A percentile compares a stretch with the other conserved stretches of the same genome.
Conservation (phyloP, 2,329 filamentous ascomycete genomes). For the Alternaria arbusti region DNA sequence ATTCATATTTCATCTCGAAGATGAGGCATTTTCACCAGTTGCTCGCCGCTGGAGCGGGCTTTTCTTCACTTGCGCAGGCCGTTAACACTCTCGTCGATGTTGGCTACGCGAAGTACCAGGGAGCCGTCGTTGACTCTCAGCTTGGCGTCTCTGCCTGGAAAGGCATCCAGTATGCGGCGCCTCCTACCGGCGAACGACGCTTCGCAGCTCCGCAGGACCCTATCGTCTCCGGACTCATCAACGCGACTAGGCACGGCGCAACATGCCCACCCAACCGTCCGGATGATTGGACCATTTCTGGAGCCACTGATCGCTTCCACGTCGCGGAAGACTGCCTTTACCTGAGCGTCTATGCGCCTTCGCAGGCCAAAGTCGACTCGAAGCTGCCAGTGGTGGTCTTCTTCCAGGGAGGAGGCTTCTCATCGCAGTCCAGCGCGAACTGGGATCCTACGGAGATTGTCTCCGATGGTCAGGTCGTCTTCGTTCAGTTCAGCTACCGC, state of each 20-base stretch:
- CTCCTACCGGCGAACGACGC: constrained; percentile 69
- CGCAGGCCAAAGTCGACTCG: constrained; percentile 55
- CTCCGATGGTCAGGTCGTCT: constrained; percentile 66
- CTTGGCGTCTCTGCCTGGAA: constrained; percentile 73
- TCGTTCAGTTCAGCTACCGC: constrained; percentile 78
- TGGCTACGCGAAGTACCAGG: constrained; percentile 69
- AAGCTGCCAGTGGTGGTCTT: constrained; percentile 70
- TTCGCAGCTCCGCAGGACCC: constrained; percentile 66
- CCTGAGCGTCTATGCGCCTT: constrained; percentile 68
- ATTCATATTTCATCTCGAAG: neutral
- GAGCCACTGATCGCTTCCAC: constrained; percentile 19
- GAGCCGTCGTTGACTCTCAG: constrained; percentile 51
- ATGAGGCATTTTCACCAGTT: constrained; percentile 2
- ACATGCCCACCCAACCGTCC: constrained; percentile 42
- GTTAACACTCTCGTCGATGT: constrained; percentile 61
- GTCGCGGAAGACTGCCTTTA: constrained; percentile 72
- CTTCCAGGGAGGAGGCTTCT: constrained; percentile 57
- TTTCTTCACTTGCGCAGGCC: constrained; percentile 21
- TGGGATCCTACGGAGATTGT: constrained; percentile 69
- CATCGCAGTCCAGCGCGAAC: constrained; percentile 57
- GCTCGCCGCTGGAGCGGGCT: neutral
- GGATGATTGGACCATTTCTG: constrained; percentile 26
- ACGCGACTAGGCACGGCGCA: constrained; percentile 36
- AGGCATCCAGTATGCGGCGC: constrained; percentile 73
- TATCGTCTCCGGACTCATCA: constrained; percentile 13